These are phyloP conservation scores for Bonia amplexicaulis DNA, from an alignment of 176 grass and related monocot genomes.

Conservation along the genomic window DNA sequence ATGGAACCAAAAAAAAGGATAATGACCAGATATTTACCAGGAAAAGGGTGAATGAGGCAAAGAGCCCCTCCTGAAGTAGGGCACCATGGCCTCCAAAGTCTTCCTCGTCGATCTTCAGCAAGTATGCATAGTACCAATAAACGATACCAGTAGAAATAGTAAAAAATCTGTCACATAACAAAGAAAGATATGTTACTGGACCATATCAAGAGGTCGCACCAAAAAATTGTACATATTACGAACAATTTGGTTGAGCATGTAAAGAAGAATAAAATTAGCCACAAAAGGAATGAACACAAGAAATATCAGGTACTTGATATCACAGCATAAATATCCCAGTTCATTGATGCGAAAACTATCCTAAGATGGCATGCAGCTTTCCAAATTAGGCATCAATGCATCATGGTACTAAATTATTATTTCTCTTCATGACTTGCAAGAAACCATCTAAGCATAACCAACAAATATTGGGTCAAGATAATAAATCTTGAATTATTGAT, in stretches of 20 bases:
- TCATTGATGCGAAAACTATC: background rate
- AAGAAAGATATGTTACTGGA: background rate
- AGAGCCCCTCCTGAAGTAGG: slow-evolving; percentile 88
- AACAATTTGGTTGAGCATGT: background rate
- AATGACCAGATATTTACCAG: slow-evolving; percentile 42
- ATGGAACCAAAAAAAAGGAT: background rate
- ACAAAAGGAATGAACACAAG: background rate
- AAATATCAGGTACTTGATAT: background rate
- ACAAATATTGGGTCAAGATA: background rate
- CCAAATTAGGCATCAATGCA: background rate
- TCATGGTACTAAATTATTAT: background rate
- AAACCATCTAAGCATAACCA: background rate
- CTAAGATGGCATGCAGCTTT: background rate
- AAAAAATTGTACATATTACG: background rate
- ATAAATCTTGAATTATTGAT: background rate
- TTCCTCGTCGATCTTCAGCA: slow-evolving; percentile 84
- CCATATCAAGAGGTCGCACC: background rate
- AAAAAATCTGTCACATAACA: slow-evolving; percentile 52
- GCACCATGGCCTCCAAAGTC: slow-evolving; percentile 78
- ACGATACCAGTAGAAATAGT: slow-evolving; percentile 67
- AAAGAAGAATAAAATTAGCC: background rate
- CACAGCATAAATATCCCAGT: background rate
- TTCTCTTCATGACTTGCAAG: background rate
- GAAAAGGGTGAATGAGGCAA: slow-evolving; percentile 92
- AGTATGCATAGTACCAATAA: slow-evolving; percentile 74